A percentile compares a stretch with the other conserved stretches of the same genome.
phyloP scores from a whole-genome alignment of 257 asterid species.

The Marsdenia floribunda region DNA sequence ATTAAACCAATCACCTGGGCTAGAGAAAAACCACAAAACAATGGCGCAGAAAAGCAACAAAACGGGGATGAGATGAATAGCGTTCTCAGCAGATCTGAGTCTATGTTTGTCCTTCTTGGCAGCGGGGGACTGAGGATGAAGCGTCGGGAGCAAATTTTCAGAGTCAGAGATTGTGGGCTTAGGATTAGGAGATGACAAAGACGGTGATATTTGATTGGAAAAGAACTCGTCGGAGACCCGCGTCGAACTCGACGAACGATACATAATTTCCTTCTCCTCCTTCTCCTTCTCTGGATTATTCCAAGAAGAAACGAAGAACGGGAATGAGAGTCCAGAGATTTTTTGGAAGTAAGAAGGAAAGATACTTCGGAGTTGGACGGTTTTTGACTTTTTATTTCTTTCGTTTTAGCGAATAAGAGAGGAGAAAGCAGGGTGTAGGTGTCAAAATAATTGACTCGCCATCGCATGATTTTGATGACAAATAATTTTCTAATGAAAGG shows the following conservation, averaged over 20 bases:
- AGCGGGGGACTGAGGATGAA: slow-evolving; percentile 44
- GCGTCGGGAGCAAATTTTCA: slow-evolving; percentile 41
- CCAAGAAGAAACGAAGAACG: not conserved
- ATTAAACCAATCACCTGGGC: slow-evolving; percentile 38
- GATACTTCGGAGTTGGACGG: not conserved
- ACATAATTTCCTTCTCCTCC: slow-evolving; percentile 24
- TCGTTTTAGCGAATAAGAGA: not conserved
- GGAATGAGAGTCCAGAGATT: not conserved
- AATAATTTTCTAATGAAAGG: no score
- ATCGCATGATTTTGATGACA: no score
- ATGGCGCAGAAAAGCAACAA: slow-evolving; percentile 51
- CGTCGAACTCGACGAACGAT: slow-evolving; percentile 53
- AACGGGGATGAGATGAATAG: slow-evolving; percentile 65
- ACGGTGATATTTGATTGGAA: slow-evolving; percentile 19
- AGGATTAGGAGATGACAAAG: slow-evolving; percentile 20
- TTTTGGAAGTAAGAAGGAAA: not conserved
- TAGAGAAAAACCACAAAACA: slow-evolving; percentile 59
- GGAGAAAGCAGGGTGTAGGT: no score
- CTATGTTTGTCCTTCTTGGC: slow-evolving; percentile 56
- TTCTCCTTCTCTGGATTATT: not conserved
- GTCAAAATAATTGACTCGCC: no score
- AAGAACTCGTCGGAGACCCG: slow-evolving; percentile 66
- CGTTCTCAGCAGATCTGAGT: slow-evolving; percentile 67
- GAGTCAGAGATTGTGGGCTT: slow-evolving; percentile 19
- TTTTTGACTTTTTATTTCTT: not conserved